Evolutionary conservation across 2,329 filamentous ascomycete species (phyloP).

Genomic region (Pseudocercospora vitis): DNA sequence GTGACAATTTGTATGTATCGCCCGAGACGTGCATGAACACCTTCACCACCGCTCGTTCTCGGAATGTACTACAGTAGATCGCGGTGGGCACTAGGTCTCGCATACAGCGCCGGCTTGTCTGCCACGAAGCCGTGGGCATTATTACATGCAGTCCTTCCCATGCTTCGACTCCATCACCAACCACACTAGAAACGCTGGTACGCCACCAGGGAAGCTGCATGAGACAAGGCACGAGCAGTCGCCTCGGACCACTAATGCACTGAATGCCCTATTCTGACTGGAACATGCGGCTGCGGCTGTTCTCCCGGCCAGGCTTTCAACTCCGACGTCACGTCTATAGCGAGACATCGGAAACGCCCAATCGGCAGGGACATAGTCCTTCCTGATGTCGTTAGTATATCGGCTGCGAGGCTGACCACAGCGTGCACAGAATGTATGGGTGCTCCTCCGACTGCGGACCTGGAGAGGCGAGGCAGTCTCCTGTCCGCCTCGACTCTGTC

Average conservation of each 20-base stretch:
- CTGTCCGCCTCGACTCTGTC: background rate
- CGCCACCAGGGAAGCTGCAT: background rate
- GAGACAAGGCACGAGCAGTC: slow-evolving; percentile 7
- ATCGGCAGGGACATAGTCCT: background rate
- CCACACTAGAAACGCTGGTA: background rate
- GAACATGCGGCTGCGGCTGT: too few relatives aligned
- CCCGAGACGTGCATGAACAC: slow-evolving; percentile 7
- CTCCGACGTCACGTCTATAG: slow-evolving; percentile 2
- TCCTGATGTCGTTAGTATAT: background rate
- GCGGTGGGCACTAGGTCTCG: background rate
- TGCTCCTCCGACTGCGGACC: background rate
- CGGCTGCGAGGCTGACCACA: background rate
- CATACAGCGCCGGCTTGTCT: slow-evolving; percentile 5
- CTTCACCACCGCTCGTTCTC: slow-evolving; percentile 3
- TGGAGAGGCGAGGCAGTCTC: too few relatives aligned
- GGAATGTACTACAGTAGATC: background rate
- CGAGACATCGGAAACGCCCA: too few relatives aligned
- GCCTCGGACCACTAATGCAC: background rate
- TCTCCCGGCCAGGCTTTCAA: background rate
- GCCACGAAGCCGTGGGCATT: slow-evolving; percentile 7
- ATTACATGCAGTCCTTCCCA: slow-evolving; percentile 1
- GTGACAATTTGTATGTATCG: too few relatives aligned
- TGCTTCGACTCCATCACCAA: slow-evolving; percentile 1
- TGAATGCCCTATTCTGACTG: background rate
- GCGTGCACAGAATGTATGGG: background rate